Percentiles rank a stretch among this genome's conserved stretches.
Evolutionary conservation across 2,329 filamentous ascomycete species (phyloP).

Genomic region (Arachnomyces sp.): DNA sequence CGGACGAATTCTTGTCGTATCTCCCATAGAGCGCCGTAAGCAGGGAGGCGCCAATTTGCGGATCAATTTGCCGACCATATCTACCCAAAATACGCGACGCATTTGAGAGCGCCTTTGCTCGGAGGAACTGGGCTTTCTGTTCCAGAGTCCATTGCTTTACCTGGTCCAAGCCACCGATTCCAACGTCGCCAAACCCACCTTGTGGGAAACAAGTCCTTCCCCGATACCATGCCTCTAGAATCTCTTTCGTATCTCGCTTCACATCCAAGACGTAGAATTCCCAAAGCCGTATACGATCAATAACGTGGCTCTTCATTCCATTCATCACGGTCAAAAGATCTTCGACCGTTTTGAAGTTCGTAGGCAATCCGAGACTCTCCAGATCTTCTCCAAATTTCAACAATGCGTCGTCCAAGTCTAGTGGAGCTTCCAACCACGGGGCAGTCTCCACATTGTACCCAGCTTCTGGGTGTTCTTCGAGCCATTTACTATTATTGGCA

Average conservation of each 20-base stretch:
- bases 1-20: conserved; percentile 48
- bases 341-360: conserved; percentile 59
- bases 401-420: conserved; percentile 74
- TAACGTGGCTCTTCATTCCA: conserved; percentile 70
- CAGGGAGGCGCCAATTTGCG: conserved; percentile 61
- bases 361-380: conserved; percentile 65
- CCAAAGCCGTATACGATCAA: conserved; percentile 75
- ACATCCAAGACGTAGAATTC: conserved; percentile 86
- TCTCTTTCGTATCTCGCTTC: conserved; percentile 60
- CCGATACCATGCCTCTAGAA: conserved; percentile 63
- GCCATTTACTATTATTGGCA: conserved; percentile 89
- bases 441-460: conserved; percentile 92
- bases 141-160: conserved; percentile 50
- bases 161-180: conserved; percentile 44
- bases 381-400: conserved; percentile 56
- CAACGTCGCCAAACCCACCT: conserved; percentile 42
- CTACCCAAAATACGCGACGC: conserved; percentile 71
- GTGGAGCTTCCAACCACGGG: conserved; percentile 58
- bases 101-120: conserved; percentile 61
- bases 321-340: conserved; percentile 79
- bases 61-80: conserved; percentile 64
- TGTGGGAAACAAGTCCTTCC: conserved; percentile 52
- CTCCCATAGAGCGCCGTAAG: conserved; percentile 62
- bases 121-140: conserved; percentile 53
- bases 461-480: conserved; percentile 87